Percentiles rank a stretch among this genome's conserved stretches.
These are phyloP conservation scores for Tuber indicum DNA, from an alignment of 495 filamentous ascomycete species.

Conservation along the genomic window DNA sequence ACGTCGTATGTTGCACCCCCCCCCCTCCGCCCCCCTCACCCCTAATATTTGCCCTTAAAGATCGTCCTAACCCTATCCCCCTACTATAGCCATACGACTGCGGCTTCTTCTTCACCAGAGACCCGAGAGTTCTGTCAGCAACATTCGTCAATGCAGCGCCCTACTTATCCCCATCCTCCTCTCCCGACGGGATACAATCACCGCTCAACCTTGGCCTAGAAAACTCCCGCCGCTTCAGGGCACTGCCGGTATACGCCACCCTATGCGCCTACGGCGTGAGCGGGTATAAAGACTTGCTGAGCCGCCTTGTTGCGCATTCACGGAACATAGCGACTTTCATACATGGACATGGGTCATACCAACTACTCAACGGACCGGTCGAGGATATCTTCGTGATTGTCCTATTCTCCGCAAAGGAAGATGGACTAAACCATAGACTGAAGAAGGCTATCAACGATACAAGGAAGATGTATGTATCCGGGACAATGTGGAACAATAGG, in stretches of 20 bases:
- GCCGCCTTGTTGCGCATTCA: conserved; percentile 64
- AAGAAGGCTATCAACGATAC: conserved; percentile 65
- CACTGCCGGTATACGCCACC: conserved; percentile 77
- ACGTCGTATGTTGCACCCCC: conserved; percentile 50
- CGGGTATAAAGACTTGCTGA: conserved; percentile 65
- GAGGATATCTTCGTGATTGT: conserved; percentile 64
- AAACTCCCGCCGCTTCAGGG: conserved; percentile 85
- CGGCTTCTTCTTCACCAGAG: conserved; percentile 75
- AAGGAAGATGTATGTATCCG: conserved; percentile 72
- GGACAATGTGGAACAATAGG: conserved; percentile 65
- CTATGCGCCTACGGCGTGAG: conserved; percentile 65
- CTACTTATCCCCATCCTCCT: conserved; percentile 56
- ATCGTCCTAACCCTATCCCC: neutral
- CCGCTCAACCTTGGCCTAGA: conserved; percentile 85
- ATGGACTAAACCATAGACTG: conserved; percentile 57
- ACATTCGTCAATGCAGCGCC: conserved; percentile 81
- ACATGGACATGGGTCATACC: conserved; percentile 54
- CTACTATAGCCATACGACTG: conserved; percentile 69
- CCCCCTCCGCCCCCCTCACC: neutral
- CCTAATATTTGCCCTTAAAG: conserved; percentile 1
- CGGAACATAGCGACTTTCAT: conserved; percentile 60
- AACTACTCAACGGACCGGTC: conserved; percentile 53
- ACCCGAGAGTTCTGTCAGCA: conserved; percentile 50
- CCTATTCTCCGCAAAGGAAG: conserved; percentile 69
- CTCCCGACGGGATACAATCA: conserved; percentile 55